Percentiles rank a stretch among this genome's conserved stretches.
phyloP scores from a whole-genome alignment of 257 asterid species.

The Solanum infundibuliforme region DNA sequence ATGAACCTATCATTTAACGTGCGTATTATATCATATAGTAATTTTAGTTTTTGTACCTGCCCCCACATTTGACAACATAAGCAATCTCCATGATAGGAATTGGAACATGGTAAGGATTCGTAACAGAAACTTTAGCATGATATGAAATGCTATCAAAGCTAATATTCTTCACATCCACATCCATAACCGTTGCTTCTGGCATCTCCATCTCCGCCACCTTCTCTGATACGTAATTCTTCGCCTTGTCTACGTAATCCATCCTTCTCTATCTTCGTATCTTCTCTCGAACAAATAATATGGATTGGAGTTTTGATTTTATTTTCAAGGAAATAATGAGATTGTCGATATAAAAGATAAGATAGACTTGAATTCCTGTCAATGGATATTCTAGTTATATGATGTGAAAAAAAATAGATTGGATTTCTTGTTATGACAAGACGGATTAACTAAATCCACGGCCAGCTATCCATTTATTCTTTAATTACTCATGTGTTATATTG shows the following conservation, averaged over 20 bases:
- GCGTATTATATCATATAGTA: not conserved
- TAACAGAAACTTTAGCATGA: slow-evolving; percentile 40
- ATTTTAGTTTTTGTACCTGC: slow-evolving; percentile 5
- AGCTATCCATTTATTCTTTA: not conserved
- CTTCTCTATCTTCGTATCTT: not conserved
- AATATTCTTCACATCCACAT: slow-evolving; percentile 61
- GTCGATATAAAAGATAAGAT: not conserved
- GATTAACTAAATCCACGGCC: not conserved
- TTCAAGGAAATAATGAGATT: not conserved
- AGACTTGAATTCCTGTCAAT: not conserved
- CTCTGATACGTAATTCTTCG: slow-evolving; percentile 17
- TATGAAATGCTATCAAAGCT: slow-evolving; percentile 43
- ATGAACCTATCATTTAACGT: not conserved
- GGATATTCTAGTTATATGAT: not conserved
- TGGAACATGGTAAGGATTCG: slow-evolving; percentile 43
- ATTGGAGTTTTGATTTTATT: not conserved
- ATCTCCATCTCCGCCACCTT: slow-evolving; percentile 39
- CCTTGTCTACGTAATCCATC: slow-evolving; percentile 56
- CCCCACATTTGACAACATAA: slow-evolving; percentile 40
- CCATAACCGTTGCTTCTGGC: slow-evolving; percentile 56
- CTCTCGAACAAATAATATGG: not conserved
- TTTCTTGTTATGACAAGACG: not conserved
- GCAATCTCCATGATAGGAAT: slow-evolving; percentile 60
- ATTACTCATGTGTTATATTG: too few species aligned
- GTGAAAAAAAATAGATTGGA: not conserved